phyloP scores from a whole-genome alignment of 192 early-diverging fungal species.

The Gryganskiella cystojenkinii region DNA sequence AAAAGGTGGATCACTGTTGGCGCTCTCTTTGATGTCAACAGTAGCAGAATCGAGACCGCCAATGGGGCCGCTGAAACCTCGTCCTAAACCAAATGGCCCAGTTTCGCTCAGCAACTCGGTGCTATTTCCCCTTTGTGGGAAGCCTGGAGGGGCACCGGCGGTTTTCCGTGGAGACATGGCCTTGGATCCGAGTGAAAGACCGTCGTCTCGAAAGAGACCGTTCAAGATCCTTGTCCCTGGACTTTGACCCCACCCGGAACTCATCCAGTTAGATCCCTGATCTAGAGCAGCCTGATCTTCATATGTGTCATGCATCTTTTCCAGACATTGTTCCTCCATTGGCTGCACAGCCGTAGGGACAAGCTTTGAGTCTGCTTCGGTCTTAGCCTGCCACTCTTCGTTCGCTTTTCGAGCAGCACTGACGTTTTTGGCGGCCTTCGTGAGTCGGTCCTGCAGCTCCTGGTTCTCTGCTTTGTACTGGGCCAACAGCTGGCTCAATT shows the following conservation, averaged over 20 bases:
- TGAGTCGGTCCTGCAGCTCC: slow-evolving; percentile 40
- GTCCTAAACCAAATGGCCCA: slow-evolving; percentile 14
- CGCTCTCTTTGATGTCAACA: not conserved
- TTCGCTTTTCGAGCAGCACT: slow-evolving; percentile 11
- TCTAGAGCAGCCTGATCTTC: slow-evolving; percentile 5
- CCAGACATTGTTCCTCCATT: not conserved
- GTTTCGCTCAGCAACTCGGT: not conserved
- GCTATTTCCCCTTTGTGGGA: slow-evolving; percentile 2
- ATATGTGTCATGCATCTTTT: not conserved
- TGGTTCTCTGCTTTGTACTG: slow-evolving; percentile 42
- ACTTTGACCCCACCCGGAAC: slow-evolving; percentile 25
- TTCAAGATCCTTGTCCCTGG: slow-evolving; percentile 26
- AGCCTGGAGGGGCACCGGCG: slow-evolving; percentile 41
- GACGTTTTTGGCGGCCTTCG: slow-evolving; percentile 38
- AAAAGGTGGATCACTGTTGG: not conserved
- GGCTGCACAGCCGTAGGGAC: not conserved
- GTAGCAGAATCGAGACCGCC: no score
- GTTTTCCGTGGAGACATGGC: slow-evolving; percentile 12
- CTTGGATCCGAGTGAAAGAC: not conserved
- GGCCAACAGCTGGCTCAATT: slow-evolving; percentile 19
- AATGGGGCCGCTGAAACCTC: not conserved
- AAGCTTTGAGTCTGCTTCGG: slow-evolving; percentile 6
- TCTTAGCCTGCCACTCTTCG: slow-evolving; percentile 12
- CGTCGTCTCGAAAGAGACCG: slow-evolving; percentile 42
- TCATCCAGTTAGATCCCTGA: slow-evolving; percentile 36